Base-by-base conservation (phyloP, 306 rosid species). In the Adenanthera pavonina region DNA sequence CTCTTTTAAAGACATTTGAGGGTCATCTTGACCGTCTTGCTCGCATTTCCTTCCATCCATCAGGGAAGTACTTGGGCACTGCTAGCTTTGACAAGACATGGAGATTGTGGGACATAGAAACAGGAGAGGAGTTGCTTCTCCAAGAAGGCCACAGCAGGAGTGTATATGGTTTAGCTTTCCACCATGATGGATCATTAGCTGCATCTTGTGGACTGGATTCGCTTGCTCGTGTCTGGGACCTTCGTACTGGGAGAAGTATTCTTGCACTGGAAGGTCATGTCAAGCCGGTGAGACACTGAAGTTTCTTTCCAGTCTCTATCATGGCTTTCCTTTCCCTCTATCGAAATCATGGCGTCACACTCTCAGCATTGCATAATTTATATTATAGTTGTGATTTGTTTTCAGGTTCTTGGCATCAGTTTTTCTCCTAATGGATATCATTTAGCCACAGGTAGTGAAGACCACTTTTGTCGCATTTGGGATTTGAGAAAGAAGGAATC, bases 61-160 rank as follows among this genome's bases (percentile, higher is more conserved):
- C 96, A 43, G 99, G 99, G 69, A 93, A 93, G 76, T 93, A 93
- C 90, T 78, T 93, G 80, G 99, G 98, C 69, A 95, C 99, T 38
- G 85, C 97, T 74, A 95, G 99, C 91, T 93, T 88, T 83, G 99
- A 95, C 90, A 92, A 92, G 87, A 95, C 98, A 16, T 95, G 99
- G 99, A 92, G 99, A 83, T 85, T 95, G 76, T 95, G 99, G 99
- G 98, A 95, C 68, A 53, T 93, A 67, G 95, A 93, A 62, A 90
- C 92, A 56, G 94, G 98, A 52, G 94, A 81, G 69, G 99, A 95
- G 84, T 84, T 95, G 90, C 98, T 92, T 82, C 98, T 93, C 80
- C 99, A 95, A 84, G 98, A 95, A 89, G 98, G 99, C 48, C 99
- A 95, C 71, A 93, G 98, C 84, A 89, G 98, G 85, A 87, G 95